Conservation (phyloP, 176 grass and related monocot genomes). For the Echinochloa phyllopogon region DNA sequence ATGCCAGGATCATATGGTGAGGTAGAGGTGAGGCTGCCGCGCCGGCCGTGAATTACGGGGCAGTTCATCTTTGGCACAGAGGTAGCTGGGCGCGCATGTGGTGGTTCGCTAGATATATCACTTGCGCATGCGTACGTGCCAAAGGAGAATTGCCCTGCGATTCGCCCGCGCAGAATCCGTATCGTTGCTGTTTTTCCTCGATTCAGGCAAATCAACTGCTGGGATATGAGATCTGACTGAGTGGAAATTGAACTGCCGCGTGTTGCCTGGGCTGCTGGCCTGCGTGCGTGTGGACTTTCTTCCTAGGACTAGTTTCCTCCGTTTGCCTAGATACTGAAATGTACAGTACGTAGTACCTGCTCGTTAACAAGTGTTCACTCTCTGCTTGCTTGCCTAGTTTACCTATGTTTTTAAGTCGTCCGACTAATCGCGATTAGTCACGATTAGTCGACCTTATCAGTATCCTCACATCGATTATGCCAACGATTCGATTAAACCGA, state of each 20-base stretch:
- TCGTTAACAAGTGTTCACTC: background rate
- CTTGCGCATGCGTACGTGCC: conserved; percentile 26
- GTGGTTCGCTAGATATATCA: background rate
- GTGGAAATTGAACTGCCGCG: background rate
- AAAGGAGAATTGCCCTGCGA: conserved; percentile 81
- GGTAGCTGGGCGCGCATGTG: background rate
- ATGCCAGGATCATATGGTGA: too few species aligned
- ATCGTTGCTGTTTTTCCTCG: background rate
- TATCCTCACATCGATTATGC: too few species aligned
- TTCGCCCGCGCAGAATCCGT: conserved; percentile 30
- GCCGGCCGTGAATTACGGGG: conserved; percentile 50
- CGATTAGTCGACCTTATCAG: too few species aligned
- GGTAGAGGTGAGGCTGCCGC: background rate
- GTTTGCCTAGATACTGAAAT: background rate
- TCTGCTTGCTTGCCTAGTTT: background rate
- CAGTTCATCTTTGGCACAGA: conserved; percentile 58
- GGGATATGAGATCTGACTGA: background rate
- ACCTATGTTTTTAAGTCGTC: too few species aligned
- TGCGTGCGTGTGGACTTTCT: background rate
- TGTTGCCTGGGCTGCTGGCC: background rate
- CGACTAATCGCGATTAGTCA: too few species aligned
- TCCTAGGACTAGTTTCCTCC: background rate
- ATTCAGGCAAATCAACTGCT: too few species aligned
- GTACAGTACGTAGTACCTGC: too few species aligned
- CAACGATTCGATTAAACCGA: too few species aligned